Evolutionary conservation across 257 asterid species (phyloP), one percentile per base, ranked within the genome.

Genomic region (Lycium barbarum): DNA sequence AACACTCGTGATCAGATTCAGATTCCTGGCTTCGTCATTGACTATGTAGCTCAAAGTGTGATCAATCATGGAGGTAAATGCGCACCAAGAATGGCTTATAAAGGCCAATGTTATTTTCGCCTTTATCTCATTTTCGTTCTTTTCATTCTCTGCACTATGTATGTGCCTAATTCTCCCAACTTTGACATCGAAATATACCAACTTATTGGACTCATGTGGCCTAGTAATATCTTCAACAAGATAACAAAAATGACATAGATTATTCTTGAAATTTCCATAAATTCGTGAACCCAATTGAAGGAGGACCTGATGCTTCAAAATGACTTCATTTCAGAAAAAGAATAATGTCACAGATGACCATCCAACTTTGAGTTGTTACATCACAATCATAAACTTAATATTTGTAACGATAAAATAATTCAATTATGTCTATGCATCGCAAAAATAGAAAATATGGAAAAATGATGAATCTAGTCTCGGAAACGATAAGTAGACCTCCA

Each of bases 131-230:
- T 73, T 73, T 73, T 73, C 80, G 15, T 73, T 10, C 55, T 73
- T 73, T 40, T 26, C 40, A 73, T n/a, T 35, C 8, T 73, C 80
- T 15, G 8, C 57, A 73, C 80, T 35, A 17, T 9, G 6, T 6
- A 58, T 55, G 49, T 70, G 40, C 49, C 10, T 63, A 40, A 40
- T 40, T 26, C 71, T 4, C 71, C 36, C 71, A 7, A 9, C 18
- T 70, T 70, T 20, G 47, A 35, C 53, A n/a, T 20, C 15, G 70
- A 72, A 72, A 72, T 51, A 15, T 79, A 79, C 68, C 83, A 51
- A 79, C 79, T 36, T 58, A 13, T 79, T 79, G 47, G 10, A 14
- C 49, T 33, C n/a, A 26, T 36, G 20, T 79, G 26, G 15, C 47
- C 40, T 12, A 51, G 3, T 26, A 10, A 5, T 26, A 47, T n/a